Percentiles rank a stretch among this genome's conserved stretches.
Conservation (phyloP, 2,329 filamentous ascomycete species). For the Aspergillus eucalypticola region DNA sequence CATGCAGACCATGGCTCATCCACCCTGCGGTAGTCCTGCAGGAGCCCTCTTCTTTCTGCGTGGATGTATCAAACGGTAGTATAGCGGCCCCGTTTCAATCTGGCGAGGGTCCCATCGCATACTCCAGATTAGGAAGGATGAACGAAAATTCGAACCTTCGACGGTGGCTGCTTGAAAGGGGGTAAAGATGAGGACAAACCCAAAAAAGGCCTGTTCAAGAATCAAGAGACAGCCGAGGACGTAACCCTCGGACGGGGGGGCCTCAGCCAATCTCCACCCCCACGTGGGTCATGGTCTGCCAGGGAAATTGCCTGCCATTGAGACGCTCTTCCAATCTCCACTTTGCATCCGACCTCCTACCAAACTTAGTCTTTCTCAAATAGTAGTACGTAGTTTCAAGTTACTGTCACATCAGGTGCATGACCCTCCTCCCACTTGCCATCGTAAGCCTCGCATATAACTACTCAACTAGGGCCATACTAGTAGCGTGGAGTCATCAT, state of each 20-base stretch:
- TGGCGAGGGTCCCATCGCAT: background rate
- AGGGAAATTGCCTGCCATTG: constrained; percentile 17
- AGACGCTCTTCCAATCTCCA: background rate
- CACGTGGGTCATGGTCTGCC: constrained; percentile 21
- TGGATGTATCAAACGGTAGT: background rate
- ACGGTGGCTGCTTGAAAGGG: background rate
- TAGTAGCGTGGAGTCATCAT: background rate
- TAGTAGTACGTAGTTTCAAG: background rate
- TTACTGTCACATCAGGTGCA: background rate
- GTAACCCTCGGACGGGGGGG: constrained; percentile 13
- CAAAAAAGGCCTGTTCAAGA: background rate
- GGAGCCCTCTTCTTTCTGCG: background rate
- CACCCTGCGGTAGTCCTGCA: constrained; percentile 5
- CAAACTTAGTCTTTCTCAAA: background rate
- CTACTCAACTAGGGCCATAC: background rate
- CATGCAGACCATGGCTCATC: background rate
- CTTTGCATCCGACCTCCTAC: background rate
- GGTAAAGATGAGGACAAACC: too few relatives aligned
- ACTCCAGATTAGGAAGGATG: background rate
- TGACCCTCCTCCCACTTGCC: background rate
- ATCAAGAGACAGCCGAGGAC: background rate
- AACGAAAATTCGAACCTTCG: background rate
- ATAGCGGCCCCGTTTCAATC: background rate
- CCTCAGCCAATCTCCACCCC: constrained; percentile 22
- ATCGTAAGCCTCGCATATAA: background rate